Evolutionary conservation across 306 rosid species (phyloP).

Genomic region (Corylus americana): DNA sequence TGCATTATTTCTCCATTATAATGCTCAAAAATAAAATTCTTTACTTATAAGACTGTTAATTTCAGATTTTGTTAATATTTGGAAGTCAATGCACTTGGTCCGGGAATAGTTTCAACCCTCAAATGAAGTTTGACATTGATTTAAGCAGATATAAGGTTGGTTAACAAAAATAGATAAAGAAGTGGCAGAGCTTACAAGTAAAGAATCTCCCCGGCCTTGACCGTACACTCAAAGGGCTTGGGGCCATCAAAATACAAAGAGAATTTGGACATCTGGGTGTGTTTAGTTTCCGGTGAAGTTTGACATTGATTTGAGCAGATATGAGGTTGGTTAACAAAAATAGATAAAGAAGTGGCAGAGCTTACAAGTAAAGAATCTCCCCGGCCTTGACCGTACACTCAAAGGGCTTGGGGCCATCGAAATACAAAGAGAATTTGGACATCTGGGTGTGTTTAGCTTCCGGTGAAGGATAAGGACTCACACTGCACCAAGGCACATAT

Average conservation of each 20-base stretch:
- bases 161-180: constrained; percentile 3
- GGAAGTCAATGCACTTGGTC: not conserved
- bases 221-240: constrained; percentile 59
- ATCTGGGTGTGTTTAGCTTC: constrained; percentile 43
- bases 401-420: constrained; percentile 65
- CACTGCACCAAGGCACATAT: constrained; percentile 85
- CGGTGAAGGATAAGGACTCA: constrained; percentile 63
- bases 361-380: constrained; percentile 81
- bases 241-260: constrained; percentile 70
- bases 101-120: not conserved
- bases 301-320: not conserved
- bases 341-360: not conserved
- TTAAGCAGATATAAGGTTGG: constrained; percentile 15
- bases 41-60: not conserved
- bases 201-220: constrained; percentile 83
- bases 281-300: constrained; percentile 42
- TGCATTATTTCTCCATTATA: not conserved
- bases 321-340: constrained; percentile 11
- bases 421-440: constrained; percentile 57
- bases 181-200: constrained; percentile 55
- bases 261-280: constrained; percentile 44
- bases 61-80: not conserved
- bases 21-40: too few species aligned
- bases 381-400: constrained; percentile 74
- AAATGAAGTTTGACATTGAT: not conserved